These are phyloP conservation scores for Geopyxis carbonaria DNA, from an alignment of 495 filamentous ascomycete species.

Conservation along the genomic window DNA sequence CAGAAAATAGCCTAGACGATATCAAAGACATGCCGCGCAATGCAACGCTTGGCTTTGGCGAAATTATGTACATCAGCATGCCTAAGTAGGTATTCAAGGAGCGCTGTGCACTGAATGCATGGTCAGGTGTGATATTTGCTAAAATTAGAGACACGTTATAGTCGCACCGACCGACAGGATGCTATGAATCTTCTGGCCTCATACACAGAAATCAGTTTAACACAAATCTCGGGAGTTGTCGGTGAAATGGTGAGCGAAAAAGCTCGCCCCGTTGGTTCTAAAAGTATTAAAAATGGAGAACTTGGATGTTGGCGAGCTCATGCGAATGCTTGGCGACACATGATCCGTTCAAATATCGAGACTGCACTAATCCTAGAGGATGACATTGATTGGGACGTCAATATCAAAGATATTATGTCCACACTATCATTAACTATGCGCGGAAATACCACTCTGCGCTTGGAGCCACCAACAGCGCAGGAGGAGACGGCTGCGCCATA, in stretches of 20 bases:
- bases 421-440: too few species aligned
- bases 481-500: neutral
- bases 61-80: neutral
- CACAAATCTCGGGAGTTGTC: neutral
- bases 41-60: neutral
- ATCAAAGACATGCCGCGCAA: too few species aligned
- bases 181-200: neutral
- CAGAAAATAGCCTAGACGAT: too few species aligned
- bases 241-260: neutral
- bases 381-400: conserved; percentile 33
- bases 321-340: conserved; percentile 15
- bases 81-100: neutral
- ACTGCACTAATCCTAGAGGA: conserved; percentile 33
- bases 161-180: conserved; percentile 5
- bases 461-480: conserved; percentile 10
- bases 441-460: too few species aligned
- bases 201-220: neutral
- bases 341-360: conserved; percentile 25
- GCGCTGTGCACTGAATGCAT: too few species aligned
- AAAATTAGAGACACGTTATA: neutral
- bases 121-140: too few species aligned
- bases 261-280: neutral
- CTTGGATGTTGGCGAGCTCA: conserved; percentile 16
- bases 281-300: neutral
- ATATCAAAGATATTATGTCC: conserved; percentile 20